Conservation (phyloP, 116 monocot genomes). For the Zostera marina region DNA sequence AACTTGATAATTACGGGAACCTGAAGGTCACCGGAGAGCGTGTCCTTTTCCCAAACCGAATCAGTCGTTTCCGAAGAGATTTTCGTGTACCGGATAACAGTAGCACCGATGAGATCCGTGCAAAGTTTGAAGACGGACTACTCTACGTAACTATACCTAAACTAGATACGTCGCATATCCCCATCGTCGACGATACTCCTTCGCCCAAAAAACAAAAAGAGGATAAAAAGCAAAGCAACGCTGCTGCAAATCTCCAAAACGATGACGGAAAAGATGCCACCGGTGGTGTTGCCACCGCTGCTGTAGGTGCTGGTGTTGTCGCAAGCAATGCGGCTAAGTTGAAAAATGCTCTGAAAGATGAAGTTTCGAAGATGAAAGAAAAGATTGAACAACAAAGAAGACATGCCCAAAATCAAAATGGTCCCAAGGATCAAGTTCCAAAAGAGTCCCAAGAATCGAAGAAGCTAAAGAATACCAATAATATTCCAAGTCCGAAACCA, state of each 20-base stretch:
- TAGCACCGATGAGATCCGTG: slow-evolving; percentile 16
- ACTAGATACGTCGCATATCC: not conserved
- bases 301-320: too few relatives aligned
- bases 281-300: too few relatives aligned
- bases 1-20: slow-evolving; percentile 19
- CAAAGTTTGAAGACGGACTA: slow-evolving; percentile 25
- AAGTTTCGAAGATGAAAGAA: too few relatives aligned
- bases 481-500: not conserved
- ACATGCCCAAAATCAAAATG: too few relatives aligned
- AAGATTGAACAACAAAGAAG: too few relatives aligned
- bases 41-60: not conserved
- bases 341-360: too few relatives aligned
- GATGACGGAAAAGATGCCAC: too few relatives aligned
- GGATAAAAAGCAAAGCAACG: not conserved
- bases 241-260: not conserved
- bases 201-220: not conserved
- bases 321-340: too few relatives aligned
- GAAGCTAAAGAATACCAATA: not conserved
- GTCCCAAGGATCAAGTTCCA: too few relatives aligned
- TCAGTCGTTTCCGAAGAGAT: slow-evolving; percentile 23
- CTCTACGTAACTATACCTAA: slow-evolving; percentile 12
- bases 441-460: too few relatives aligned
- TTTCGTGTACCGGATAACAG: slow-evolving; percentile 22
- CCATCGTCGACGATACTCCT: not conserved
- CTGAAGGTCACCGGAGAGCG: slow-evolving; percentile 34